These are phyloP conservation scores for Leptomonas pyrrhocoris DNA, from an alignment of 208 protist genomes.

Conservation along the genomic window DNA sequence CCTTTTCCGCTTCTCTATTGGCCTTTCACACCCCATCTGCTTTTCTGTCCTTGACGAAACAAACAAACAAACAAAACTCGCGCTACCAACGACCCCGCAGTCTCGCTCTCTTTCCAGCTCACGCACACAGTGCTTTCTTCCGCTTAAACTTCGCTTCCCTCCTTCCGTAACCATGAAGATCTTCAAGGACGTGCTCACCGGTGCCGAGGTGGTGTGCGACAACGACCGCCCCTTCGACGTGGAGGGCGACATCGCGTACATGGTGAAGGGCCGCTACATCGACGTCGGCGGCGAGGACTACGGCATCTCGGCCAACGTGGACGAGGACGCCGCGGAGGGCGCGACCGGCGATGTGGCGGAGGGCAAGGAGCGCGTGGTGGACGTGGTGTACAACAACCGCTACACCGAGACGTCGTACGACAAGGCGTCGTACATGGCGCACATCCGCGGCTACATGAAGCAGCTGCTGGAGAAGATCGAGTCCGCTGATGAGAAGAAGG, in stretches of 20 bases:
- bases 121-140: constrained; percentile 10
- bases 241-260: constrained; percentile 85
- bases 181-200: constrained; percentile 87
- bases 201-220: constrained; percentile 92
- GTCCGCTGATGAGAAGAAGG: constrained; percentile 81
- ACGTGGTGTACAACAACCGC: constrained; percentile 91
- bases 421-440: constrained; percentile 92
- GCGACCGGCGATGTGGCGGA: constrained; percentile 84
- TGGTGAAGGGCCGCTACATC: constrained; percentile 85
- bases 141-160: background rate
- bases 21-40: background rate
- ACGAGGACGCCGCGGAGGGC: constrained; percentile 86
- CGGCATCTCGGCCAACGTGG: constrained; percentile 91
- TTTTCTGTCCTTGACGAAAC: background rate
- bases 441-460: constrained; percentile 94
- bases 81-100: background rate
- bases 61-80: background rate
- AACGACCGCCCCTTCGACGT: constrained; percentile 82
- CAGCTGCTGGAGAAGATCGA: constrained; percentile 85
- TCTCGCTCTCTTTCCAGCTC: background rate
- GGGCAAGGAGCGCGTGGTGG: constrained; percentile 80
- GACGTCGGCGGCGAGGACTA: constrained; percentile 90
- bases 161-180: constrained; percentile 74
- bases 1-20: too few species aligned
- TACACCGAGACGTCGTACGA: constrained; percentile 93